Conservation (phyloP, 176 grass and related monocot species). For the Tillandsia fasciculata region DNA sequence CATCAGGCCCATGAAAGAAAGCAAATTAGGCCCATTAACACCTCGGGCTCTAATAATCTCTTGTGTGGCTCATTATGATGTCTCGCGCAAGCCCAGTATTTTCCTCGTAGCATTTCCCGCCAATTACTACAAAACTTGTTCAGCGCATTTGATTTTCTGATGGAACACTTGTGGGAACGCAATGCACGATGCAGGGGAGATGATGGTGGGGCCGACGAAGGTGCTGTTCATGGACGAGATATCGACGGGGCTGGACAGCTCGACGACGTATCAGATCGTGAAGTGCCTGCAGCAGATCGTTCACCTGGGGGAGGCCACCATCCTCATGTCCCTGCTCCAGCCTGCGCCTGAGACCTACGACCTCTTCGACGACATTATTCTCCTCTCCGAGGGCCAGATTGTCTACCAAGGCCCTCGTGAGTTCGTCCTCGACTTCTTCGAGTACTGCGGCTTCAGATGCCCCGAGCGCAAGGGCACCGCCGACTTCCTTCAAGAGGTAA, state of each 20-base stretch:
- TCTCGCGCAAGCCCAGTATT: no score
- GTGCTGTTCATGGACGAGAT: constrained; percentile 99
- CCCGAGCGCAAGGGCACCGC: constrained; percentile 91
- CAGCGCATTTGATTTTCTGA: background rate
- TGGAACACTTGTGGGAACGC: background rate
- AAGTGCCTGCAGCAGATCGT: constrained; percentile 97
- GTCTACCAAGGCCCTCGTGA: constrained; percentile 88
- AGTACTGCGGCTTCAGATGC: constrained; percentile 64
- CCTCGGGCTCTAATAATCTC: no score
- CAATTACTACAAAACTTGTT: background rate
- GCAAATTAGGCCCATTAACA: no score
- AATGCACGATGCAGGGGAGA: constrained; percentile 49
- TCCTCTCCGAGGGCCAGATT: constrained; percentile 94
- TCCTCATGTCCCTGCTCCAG: constrained; percentile 99
- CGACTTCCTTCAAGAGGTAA: constrained; percentile 98
- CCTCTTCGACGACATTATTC: constrained; percentile 88
- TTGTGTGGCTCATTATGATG: no score
- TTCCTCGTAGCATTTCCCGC: background rate
- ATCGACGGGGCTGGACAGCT: constrained; percentile 92
- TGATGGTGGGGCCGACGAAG: constrained; percentile 93
- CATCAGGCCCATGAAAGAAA: no score
- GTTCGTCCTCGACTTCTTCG: constrained; percentile 72
- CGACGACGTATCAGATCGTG: constrained; percentile 92
- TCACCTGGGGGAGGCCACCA: constrained; percentile 86
- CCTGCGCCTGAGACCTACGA: constrained; percentile 97